Conservation (phyloP, 1,284 basidiomycete species). For the Ceratobasidium sp. region DNA sequence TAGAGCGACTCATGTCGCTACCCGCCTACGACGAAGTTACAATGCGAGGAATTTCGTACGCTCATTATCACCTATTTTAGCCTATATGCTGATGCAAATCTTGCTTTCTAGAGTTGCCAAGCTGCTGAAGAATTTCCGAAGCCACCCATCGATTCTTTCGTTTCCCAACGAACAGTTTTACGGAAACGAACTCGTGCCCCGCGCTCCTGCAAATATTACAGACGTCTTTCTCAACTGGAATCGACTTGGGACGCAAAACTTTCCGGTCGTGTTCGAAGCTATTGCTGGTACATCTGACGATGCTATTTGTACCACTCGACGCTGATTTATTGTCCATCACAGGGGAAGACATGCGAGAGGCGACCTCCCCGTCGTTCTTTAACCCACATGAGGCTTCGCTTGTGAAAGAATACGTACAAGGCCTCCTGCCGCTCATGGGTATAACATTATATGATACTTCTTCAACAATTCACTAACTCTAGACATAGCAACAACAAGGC, state of each 20-base stretch:
- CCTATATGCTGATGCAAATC: no score
- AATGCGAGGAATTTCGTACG: conserved; percentile 37
- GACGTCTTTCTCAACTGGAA: conserved; percentile 51
- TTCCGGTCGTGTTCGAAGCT: conserved; percentile 67
- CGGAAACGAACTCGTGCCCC: conserved; percentile 56
- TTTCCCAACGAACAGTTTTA: conserved; percentile 68
- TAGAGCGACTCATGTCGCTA: conserved; percentile 64
- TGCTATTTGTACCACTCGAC: background rate
- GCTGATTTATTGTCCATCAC: background rate
- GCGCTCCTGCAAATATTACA: conserved; percentile 53
- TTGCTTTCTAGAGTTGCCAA: conserved; percentile 61
- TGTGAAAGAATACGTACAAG: conserved; percentile 60
- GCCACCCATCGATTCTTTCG: conserved; percentile 61
- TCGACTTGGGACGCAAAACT: conserved; percentile 55
- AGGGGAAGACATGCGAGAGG: conserved; percentile 63
- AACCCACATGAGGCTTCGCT: conserved; percentile 64
- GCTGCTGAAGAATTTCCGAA: conserved; percentile 64
- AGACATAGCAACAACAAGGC: conserved; percentile 40
- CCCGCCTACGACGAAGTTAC: conserved; percentile 54
- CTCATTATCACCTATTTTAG: background rate
- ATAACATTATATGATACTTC: background rate
- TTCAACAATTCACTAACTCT: background rate
- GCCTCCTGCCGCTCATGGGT: conserved; percentile 43
- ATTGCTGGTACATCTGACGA: conserved; percentile 54
- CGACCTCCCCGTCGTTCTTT: conserved; percentile 70